Base-by-base conservation (phyloP, 1,284 basidiomycete genomes). In the Xerocomus nothofagi region DNA sequence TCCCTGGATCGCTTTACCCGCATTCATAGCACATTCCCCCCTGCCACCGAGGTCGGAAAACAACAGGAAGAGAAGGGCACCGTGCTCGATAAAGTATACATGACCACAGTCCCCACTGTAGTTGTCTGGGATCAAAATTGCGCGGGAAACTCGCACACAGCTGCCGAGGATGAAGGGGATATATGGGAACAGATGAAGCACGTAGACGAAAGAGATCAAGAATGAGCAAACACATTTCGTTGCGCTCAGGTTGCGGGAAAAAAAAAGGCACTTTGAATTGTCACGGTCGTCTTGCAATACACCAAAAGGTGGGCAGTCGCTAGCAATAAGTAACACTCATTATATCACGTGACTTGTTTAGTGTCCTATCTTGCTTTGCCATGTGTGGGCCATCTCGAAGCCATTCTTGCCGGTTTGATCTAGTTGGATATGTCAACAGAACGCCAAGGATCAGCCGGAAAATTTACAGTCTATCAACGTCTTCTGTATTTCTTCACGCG, bases 331-430 rank as follows among this genome's bases (percentile, higher is more conserved):
- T 15, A 32, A 0, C 10, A 14, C 21, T 36, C 26, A 37, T 41
- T 26, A 6, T 44, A 37, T 34, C 27, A 45, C 17, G 33, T 2
- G n/a, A 43, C 12, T 44, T 15, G 7, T 32, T 56, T 50, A 58
- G 37, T 71, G 62, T 6, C 79, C 93, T 62, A 96, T 95, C 66
- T 86, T 77, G 60, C 88, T 92, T 71, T 86, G 81, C 95, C 94
- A 98, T 5, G 78, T 83, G 49, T 86, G 84, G 0, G 92, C 93
- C 43, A 86, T 86, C 71, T 98, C 95, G 65, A 98, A 98, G 0
- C 95, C 95, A 65, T 98, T 97, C 54, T 63, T 71, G 17, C 82
- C 86, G 38, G 72, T 69, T 71, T 86, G 88, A 66, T 90, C 86
- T 88, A 48, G 26, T 29, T 29, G 45, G 36, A 39, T 10, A 14